Evolutionary conservation across 495 filamentous ascomycete species (phyloP).

Genomic region (Aspergillus affinis): DNA sequence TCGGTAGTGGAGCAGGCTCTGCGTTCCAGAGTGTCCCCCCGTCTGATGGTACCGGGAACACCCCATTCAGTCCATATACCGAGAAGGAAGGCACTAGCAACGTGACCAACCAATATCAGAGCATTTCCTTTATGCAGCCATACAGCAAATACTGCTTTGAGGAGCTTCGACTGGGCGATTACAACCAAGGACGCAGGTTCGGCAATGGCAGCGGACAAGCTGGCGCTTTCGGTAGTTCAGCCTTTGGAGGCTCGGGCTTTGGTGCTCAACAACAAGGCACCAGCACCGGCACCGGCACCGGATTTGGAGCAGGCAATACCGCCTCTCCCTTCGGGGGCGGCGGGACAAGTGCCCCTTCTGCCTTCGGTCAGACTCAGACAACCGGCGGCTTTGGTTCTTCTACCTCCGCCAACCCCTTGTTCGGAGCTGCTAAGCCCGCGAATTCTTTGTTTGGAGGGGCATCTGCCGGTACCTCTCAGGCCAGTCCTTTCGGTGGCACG

Average conservation of each 20-base stretch:
- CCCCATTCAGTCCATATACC: conserved; percentile 68
- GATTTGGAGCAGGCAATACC: conserved; percentile 41
- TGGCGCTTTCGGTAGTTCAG: conserved; percentile 72
- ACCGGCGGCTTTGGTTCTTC: conserved; percentile 59
- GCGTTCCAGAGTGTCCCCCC: conserved; percentile 46
- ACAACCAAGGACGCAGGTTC: conserved; percentile 77
- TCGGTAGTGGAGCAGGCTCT: conserved; percentile 44
- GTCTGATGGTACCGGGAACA: conserved; percentile 69
- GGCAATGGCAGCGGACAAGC: conserved; percentile 79
- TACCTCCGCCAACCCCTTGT: conserved; percentile 39
- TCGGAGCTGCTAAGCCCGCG: conserved; percentile 41
- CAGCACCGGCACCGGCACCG: conserved; percentile 17
- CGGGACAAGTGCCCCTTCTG: conserved; percentile 45
- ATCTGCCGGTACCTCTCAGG: conserved; percentile 25
- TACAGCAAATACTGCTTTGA: conserved; percentile 90
- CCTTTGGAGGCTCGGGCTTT: conserved; percentile 22
- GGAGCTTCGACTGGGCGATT: conserved; percentile 86
- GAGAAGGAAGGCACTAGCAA: conserved; percentile 73
- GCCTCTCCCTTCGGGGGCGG: conserved; percentile 55
- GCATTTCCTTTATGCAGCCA: conserved; percentile 78
- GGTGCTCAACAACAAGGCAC: not conserved
- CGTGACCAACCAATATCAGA: conserved; percentile 76
- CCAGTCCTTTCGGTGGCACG: conserved; percentile 29
- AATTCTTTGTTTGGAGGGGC: conserved; percentile 41
- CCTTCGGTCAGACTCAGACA: conserved; percentile 50